phyloP scores from a whole-genome alignment of 129 eudicot genomes.

The Flaveria bidentis region DNA sequence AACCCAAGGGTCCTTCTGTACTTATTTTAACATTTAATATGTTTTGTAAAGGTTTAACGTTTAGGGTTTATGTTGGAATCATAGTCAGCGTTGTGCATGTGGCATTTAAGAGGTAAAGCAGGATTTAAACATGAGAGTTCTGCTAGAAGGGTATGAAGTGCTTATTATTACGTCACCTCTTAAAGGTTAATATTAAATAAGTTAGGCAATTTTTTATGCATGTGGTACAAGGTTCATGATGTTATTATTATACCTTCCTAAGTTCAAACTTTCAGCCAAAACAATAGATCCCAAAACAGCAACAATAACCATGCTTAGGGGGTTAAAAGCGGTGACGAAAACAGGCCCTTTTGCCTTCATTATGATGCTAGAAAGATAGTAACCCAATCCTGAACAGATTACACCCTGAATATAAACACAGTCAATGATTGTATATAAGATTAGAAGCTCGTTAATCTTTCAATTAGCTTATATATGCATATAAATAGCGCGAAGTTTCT shows the following conservation, averaged over 20 bases:
- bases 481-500: constrained; percentile 15
- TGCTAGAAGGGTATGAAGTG: too few species aligned
- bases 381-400: constrained; percentile 71
- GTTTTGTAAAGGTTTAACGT: too few species aligned
- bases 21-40: background rate
- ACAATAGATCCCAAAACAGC: constrained; percentile 66
- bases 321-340: constrained; percentile 82
- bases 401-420: constrained; percentile 61
- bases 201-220: background rate
- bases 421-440: background rate
- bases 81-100: too few species aligned
- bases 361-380: constrained; percentile 70
- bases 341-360: constrained; percentile 87
- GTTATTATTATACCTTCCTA: constrained; percentile 64
- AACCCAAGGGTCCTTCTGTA: background rate
- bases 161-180: too few species aligned
- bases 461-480: background rate
- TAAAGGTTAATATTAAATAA: background rate
- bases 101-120: too few species aligned
- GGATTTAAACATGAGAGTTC: too few species aligned
- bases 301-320: constrained; percentile 79
- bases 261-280: constrained; percentile 58
- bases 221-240: constrained; percentile 11
- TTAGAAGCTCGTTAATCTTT: background rate
- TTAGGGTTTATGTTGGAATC: too few species aligned